Conservation (phyloP, 202 grass and related monocot genomes). For the Setaria italica region DNA sequence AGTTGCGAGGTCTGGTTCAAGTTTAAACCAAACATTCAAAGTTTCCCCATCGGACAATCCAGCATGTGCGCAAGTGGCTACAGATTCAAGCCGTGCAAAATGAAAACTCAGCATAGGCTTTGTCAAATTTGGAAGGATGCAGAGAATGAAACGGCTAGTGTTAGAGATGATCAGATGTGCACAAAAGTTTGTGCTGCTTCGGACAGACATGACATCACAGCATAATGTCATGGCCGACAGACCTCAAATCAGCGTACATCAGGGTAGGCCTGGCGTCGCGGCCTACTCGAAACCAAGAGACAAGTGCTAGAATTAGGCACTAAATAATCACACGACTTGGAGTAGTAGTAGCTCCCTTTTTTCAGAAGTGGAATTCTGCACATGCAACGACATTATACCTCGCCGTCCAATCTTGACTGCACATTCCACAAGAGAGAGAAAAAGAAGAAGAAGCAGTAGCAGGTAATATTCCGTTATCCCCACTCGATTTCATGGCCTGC, state of each 20-base stretch:
- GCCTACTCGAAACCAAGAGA: conserved; percentile 21
- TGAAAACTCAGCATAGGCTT: not conserved
- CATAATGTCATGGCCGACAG: conserved; percentile 44
- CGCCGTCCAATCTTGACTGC: conserved; percentile 45
- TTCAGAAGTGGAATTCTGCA: conserved; percentile 44
- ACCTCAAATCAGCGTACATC: conserved; percentile 37
- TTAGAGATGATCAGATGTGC: not conserved
- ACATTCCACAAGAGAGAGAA: conserved; percentile 28
- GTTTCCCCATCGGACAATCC: no score
- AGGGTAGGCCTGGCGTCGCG: conserved; percentile 38
- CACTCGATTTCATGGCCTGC: conserved; percentile 6
- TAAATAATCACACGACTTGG: conserved; percentile 27
- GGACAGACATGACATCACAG: conserved; percentile 19
- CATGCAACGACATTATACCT: conserved; percentile 51
- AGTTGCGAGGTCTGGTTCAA: not conserved
- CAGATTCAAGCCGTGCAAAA: not conserved
- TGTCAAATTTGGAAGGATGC: not conserved
- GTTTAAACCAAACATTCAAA: not conserved
- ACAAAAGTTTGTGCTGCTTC: not conserved
- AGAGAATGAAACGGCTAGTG: not conserved
- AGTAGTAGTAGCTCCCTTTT: not conserved
- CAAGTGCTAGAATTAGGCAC: conserved; percentile 27
- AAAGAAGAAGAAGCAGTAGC: not conserved
- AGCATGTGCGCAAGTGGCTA: not conserved
- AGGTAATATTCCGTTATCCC: conserved; percentile 24